Evolutionary conservation across 2,329 filamentous ascomycete genomes (phyloP), one percentile per base, ranked within the genome.

Genomic region (Dothistroma septosporum): DNA sequence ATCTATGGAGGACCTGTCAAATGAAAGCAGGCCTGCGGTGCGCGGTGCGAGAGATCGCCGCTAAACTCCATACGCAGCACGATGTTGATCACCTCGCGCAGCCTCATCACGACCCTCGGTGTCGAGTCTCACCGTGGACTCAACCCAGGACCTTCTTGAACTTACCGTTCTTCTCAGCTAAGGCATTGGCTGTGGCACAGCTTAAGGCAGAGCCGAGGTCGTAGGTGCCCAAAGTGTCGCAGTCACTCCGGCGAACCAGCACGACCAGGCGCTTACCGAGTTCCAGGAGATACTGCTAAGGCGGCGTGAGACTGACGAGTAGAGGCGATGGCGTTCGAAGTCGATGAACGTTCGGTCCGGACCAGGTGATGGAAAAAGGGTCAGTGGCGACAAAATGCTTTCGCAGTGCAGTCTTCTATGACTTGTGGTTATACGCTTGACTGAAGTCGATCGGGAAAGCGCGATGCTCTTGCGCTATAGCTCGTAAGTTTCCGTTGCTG

Each of bases 41-140:
- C 41, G 41, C 41, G 2, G 14, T 19, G 14, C 9, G 41, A n/a
- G n/a, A 44, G 14, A 8, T 44, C 41, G 41, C 41, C 14, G n/a
- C 41, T 16, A 19, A 44, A 44, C 41, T 5, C 14, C 41, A 44
- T 44, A 19, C 14, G 1, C 16, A 44, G 41, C 14, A 44, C 41
- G 14, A 44, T 44, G 37, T 44, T 12, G 41, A n/a, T 4, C 41
- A 44, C 19, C 41, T 19, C 41, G 41, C 16, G 19, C 12, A 16
- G 19, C 41, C 41, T 14, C 41, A 44, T 44, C 0, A 85, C 80
- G 1, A 77, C 76, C 62, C 75, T 75, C 35, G 79, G 78, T 32
- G 16, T 74, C 0, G 74, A 16, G 8, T 16, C 2, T 44, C 14
- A n/a, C 19, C 8, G 14, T 44, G 41, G 14, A 44, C 19, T 14